Conservation (phyloP, 148 eudicot species). For the Fallopia convolvulus region DNA sequence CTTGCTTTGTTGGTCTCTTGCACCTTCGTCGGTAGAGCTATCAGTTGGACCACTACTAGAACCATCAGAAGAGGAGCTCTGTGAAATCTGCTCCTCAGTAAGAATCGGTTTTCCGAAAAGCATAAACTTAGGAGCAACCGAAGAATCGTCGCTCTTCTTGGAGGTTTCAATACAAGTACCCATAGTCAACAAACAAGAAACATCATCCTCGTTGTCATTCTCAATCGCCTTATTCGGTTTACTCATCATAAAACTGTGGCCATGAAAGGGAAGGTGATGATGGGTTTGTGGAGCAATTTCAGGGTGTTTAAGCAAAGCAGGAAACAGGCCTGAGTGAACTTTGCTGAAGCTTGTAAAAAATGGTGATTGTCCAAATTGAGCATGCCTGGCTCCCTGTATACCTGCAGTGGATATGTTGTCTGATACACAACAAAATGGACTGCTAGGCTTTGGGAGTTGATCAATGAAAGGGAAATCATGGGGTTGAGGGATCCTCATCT, state of each 20-base stretch:
- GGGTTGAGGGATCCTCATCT: conserved; percentile 47
- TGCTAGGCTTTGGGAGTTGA: conserved; percentile 35
- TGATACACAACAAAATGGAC: conserved; percentile 31
- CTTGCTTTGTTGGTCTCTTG: conserved; percentile 1
- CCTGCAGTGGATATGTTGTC: conserved; percentile 40
- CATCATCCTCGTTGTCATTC: conserved; percentile 16
- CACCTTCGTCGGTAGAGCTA: neutral
- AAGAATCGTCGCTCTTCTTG: conserved; percentile 25
- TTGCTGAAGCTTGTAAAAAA: conserved; percentile 29
- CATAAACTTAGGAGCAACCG: conserved; percentile 35
- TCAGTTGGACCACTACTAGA: no score
- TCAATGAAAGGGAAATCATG: conserved; percentile 34
- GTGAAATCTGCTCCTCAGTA: conserved; percentile 54
- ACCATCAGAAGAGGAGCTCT: conserved; percentile 24
- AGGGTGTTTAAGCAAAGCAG: conserved; percentile 5
- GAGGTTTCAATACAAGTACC: conserved; percentile 25
- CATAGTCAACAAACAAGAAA: conserved; percentile 45
- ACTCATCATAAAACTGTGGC: neutral
- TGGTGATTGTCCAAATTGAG: conserved; percentile 31
- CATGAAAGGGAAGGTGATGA: neutral
- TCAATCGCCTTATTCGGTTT: neutral
- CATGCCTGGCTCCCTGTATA: conserved; percentile 91
- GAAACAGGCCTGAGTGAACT: conserved; percentile 30
- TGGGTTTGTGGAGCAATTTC: neutral
- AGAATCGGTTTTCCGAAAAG: conserved; percentile 64